These are phyloP conservation scores for Candida manassasensis DNA, from an alignment of 805 yeast species.

Conservation along the genomic window DNA sequence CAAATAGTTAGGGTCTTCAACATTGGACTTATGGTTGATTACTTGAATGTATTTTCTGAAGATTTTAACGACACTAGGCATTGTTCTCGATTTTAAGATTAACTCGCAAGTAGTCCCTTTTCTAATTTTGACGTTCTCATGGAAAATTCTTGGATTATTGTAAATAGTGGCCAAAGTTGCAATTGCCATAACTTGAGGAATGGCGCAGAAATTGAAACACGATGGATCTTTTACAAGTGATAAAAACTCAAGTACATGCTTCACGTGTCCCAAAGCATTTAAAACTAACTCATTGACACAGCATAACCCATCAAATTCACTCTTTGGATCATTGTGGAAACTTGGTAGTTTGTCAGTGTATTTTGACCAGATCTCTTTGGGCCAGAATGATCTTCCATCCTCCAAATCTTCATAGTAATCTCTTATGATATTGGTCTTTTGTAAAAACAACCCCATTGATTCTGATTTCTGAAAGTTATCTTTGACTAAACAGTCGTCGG, in stretches of 20 bases:
- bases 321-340: constrained; percentile 42
- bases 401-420: constrained; percentile 89
- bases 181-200: constrained; percentile 98
- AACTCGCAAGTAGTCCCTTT: constrained; percentile 81
- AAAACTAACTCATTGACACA: constrained; percentile 81
- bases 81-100: constrained; percentile 68
- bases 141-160: constrained; percentile 71
- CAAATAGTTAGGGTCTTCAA: constrained; percentile 81
- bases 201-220: constrained; percentile 86
- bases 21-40: constrained; percentile 75
- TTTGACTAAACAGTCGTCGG: constrained; percentile 43
- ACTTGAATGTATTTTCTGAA: constrained; percentile 69
- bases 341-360: constrained; percentile 63
- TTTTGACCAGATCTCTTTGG: constrained; percentile 85
- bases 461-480: constrained; percentile 58
- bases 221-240: constrained; percentile 76
- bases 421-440: constrained; percentile 92
- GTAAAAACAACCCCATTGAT: constrained; percentile 93
- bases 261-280: constrained; percentile 73
- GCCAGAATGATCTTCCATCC: constrained; percentile 96
- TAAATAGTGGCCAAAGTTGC: constrained; percentile 86
- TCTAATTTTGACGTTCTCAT: constrained; percentile 76
- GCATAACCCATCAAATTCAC: constrained; percentile 56
- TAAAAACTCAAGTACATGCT: constrained; percentile 71
- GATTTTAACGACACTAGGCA: constrained; percentile 69